These are phyloP conservation scores for Desmodesmus armatus DNA, from an alignment of 139 green algal genomes.

Conservation along the genomic window DNA sequence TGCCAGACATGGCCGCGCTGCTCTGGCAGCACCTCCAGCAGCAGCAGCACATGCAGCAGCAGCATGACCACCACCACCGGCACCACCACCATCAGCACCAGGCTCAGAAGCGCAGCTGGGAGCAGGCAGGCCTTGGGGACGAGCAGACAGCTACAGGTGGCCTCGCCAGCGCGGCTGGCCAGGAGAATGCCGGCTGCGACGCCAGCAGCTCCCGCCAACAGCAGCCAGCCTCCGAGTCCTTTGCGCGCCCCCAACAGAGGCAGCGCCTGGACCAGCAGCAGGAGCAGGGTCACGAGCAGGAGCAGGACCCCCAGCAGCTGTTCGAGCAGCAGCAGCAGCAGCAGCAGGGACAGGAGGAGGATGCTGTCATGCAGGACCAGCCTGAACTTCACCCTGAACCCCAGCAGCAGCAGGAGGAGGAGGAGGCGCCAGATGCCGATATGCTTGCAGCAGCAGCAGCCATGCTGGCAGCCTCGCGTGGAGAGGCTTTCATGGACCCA, in stretches of 20 bases:
- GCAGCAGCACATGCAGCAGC: slow-evolving; percentile 20
- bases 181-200: not conserved
- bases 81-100: not conserved
- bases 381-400: too few species aligned
- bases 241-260: not conserved
- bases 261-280: not conserved
- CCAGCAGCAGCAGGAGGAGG: slow-evolving; percentile 11
- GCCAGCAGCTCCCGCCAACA: not conserved
- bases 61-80: not conserved
- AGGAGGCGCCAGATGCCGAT: not conserved
- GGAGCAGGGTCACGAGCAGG: slow-evolving; percentile 3
- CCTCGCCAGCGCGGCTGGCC: too few species aligned
- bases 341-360: slow-evolving; percentile 5
- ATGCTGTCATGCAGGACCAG: slow-evolving; percentile 29
- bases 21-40: not conserved
- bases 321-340: not conserved
- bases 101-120: not conserved
- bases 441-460: slow-evolving; percentile 18
- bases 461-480: slow-evolving; percentile 17
- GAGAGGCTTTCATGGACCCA: too few species aligned
- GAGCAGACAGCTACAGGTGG: too few species aligned
- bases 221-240: too few species aligned
- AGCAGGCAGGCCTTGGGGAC: not conserved
- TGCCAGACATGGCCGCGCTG: not conserved
- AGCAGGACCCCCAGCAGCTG: not conserved